A percentile compares a stretch with the other conserved stretches of the same genome.
Evolutionary conservation across 2,329 filamentous ascomycete genomes (phyloP).

Genomic region (Xylaria sp.): DNA sequence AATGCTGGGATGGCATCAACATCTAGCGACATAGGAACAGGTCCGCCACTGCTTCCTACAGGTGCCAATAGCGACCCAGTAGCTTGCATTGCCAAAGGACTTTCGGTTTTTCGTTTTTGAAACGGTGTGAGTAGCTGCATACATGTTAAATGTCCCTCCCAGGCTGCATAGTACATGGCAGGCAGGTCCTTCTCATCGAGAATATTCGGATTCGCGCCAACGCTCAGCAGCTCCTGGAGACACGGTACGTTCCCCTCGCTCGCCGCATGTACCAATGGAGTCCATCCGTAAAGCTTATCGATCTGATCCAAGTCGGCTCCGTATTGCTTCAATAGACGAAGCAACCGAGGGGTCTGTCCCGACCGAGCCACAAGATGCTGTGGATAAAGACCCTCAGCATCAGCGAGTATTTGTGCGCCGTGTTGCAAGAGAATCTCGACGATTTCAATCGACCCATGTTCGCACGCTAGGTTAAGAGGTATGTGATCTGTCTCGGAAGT

Average conservation of each 20-base stretch:
- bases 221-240: slow-evolving; percentile 78
- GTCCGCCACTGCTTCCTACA: slow-evolving; percentile 55
- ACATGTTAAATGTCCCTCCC: slow-evolving; percentile 95
- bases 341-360: slow-evolving; percentile 77
- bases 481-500: slow-evolving; percentile 88
- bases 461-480: slow-evolving; percentile 91
- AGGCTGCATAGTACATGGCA: slow-evolving; percentile 97
- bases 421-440: slow-evolving; percentile 83
- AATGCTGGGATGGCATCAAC: slow-evolving; percentile 89
- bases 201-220: slow-evolving; percentile 77
- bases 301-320: slow-evolving; percentile 90
- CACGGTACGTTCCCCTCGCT: slow-evolving; percentile 95
- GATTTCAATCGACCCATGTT: slow-evolving; percentile 85
- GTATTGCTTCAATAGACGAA: slow-evolving; percentile 81
- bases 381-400: slow-evolving; percentile 95
- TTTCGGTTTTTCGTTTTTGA: slow-evolving; percentile 51
- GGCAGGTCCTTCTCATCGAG: slow-evolving; percentile 91
- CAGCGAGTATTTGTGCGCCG: slow-evolving; percentile 82
- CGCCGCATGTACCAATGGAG: slow-evolving; percentile 91
- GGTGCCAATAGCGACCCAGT: slow-evolving; percentile 47
- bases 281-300: slow-evolving; percentile 98
- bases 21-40: slow-evolving; percentile 71
- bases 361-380: slow-evolving; percentile 94
- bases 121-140: slow-evolving; percentile 82
- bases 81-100: slow-evolving; percentile 52